Evolutionary conservation across 2,329 filamentous ascomycete genomes (phyloP).

Genomic region (Colletotrichum kahawae): DNA sequence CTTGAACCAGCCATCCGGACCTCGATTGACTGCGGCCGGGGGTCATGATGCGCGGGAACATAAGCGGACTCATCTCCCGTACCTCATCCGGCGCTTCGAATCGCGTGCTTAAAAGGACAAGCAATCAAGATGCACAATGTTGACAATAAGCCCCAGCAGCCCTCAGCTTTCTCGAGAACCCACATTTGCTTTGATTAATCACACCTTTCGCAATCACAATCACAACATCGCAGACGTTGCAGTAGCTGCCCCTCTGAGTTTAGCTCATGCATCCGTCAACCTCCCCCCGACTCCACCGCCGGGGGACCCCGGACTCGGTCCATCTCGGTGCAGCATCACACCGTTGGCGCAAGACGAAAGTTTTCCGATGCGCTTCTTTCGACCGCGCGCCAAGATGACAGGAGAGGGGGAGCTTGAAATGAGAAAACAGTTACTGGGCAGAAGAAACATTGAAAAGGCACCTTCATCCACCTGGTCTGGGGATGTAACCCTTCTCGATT

Average conservation of each 20-base stretch:
- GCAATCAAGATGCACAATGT: background rate
- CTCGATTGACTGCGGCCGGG: background rate
- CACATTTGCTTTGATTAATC: background rate
- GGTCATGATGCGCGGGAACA: background rate
- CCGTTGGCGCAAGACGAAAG: background rate
- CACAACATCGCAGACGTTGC: background rate
- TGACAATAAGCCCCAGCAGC: background rate
- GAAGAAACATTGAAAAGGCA: background rate
- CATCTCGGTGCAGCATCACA: constrained; percentile 15
- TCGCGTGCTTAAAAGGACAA: background rate
- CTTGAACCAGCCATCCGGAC: background rate
- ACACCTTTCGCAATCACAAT: constrained; percentile 2
- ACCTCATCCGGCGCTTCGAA: background rate
- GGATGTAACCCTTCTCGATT: background rate
- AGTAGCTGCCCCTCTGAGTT: constrained; percentile 1
- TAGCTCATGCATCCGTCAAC: constrained; percentile 6
- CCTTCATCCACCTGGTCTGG: background rate
- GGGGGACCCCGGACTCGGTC: constrained; percentile 11
- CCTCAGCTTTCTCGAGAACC: background rate
- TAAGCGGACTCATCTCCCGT: background rate
- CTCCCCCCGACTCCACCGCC: background rate
- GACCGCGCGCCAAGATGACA: background rate
- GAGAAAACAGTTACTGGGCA: background rate
- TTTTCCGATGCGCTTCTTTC: background rate
- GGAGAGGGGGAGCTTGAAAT: background rate